These are phyloP conservation scores for Chaetomium olivaceum DNA, from an alignment of 2,329 filamentous ascomycete species.

Conservation along the genomic window DNA sequence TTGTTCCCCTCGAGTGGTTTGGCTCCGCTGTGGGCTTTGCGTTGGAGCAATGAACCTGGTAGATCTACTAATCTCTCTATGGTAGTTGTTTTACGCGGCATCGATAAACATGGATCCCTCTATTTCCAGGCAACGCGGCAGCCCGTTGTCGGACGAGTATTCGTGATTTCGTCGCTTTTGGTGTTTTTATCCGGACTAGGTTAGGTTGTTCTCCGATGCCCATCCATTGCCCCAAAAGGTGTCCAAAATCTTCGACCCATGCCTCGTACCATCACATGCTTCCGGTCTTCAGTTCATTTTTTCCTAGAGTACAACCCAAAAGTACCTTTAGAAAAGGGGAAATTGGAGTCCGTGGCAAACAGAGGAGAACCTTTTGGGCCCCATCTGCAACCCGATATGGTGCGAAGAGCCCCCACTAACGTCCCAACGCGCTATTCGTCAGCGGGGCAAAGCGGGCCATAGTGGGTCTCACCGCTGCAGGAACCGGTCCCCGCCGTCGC, in stretches of 20 bases:
- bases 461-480: constrained; percentile 20
- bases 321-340: background rate
- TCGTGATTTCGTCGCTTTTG: background rate
- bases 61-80: constrained; percentile 28
- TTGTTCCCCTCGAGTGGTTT: constrained; percentile 12
- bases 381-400: background rate
- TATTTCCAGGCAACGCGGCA: background rate
- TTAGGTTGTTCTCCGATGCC: background rate
- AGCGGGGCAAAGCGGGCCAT: background rate
- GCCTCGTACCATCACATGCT: background rate
- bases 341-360: constrained; percentile 4
- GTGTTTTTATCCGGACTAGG: background rate
- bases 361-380: constrained; percentile 1
- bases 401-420: background rate
- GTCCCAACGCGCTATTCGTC: constrained; percentile 18
- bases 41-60: background rate
- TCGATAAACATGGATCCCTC: constrained; percentile 24
- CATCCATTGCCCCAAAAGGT: background rate
- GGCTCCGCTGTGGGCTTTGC: constrained; percentile 16
- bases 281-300: background rate
- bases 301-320: background rate
- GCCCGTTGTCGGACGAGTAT: background rate
- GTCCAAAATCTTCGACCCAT: background rate
- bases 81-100: constrained; percentile 23
- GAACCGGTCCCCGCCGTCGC: constrained; percentile 13